These are phyloP conservation scores for Clarireedia sp. DNA, from an alignment of 2,329 filamentous ascomycete species.

Conservation along the genomic window DNA sequence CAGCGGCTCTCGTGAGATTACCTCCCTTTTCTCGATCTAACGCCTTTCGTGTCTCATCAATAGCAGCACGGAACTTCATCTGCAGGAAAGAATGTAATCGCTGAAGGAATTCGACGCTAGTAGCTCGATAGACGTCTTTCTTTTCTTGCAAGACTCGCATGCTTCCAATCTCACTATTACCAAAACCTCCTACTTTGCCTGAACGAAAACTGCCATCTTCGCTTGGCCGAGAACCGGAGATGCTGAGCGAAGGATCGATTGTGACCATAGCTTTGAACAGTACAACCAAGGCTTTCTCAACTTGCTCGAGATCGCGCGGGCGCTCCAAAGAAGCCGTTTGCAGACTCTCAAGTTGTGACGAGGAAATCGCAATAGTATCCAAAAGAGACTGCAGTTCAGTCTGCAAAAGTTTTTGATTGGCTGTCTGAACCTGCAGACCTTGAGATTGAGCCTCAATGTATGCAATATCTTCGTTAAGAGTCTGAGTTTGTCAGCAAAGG, in stretches of 20 bases:
- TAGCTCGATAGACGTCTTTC: slow-evolving; percentile 76
- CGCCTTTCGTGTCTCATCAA: slow-evolving; percentile 59
- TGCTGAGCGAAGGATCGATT: slow-evolving; percentile 74
- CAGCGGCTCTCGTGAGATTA: slow-evolving; percentile 40
- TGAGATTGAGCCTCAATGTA: slow-evolving; percentile 98
- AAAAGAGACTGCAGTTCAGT: slow-evolving; percentile 84
- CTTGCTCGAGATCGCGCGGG: slow-evolving; percentile 61
- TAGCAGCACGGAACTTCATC: slow-evolving; percentile 68
- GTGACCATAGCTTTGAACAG: slow-evolving; percentile 90
- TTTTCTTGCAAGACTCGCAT: slow-evolving; percentile 95
- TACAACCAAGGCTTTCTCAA: slow-evolving; percentile 69
- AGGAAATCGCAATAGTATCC: slow-evolving; percentile 81
- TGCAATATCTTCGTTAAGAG: slow-evolving; percentile 87
- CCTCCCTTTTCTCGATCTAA: slow-evolving; percentile 43
- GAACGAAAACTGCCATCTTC: slow-evolving; percentile 27
- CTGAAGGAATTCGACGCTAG: slow-evolving; percentile 69
- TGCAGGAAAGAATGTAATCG: slow-evolving; percentile 77
- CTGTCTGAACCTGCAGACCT: slow-evolving; percentile 91
- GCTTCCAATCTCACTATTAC: slow-evolving; percentile 52
- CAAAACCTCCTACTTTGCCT: slow-evolving; percentile 35
- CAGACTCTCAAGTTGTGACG: slow-evolving; percentile 65
- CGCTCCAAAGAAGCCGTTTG: slow-evolving; percentile 66
- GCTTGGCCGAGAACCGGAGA: slow-evolving; percentile 33
- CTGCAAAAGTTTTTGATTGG: slow-evolving; percentile 87
- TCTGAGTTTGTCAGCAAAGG: slow-evolving; percentile 43